Evolutionary conservation across 306 rosid genomes (phyloP), one percentile per base, ranked within the genome.

Genomic region (Mucuna pruriens): DNA sequence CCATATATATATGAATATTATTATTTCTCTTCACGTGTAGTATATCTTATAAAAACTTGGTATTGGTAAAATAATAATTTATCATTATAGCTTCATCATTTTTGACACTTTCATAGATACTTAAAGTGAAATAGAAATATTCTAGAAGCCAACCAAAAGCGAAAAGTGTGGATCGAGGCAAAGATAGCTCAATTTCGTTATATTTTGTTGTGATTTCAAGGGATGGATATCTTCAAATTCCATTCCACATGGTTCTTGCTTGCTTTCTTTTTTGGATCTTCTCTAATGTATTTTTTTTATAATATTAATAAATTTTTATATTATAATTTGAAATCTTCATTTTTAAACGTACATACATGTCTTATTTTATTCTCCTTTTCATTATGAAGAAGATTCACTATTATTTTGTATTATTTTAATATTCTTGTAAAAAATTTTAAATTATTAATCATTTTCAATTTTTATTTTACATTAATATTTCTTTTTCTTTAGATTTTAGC

Each of bases 61-160:
- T 5, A 15, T 8, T 6, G 40, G n/a, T 40, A 44, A 42, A n/a
- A n/a, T n/a, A n/a, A n/a, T n/a, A n/a, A n/a, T n/a, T n/a, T n/a
- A n/a, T n/a, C n/a, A n/a, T n/a, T n/a, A n/a, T n/a, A n/a, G n/a
- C n/a, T n/a, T n/a, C n/a, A n/a, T n/a, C n/a, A n/a, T n/a, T n/a
- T n/a, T n/a, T n/a, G n/a, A n/a, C n/a, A n/a, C n/a, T n/a, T n/a
- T n/a, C n/a, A n/a, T 58, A 42, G 84, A 80, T 80, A 33, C 72
- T 60, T 71, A 71, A 58, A 71, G 78, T 44, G 78, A 55, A 57
- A 60, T 7, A 68, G 64, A 80, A 70, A 58, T 79, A 79, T 79
- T 57, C 48, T 4, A n/a, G 1, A 26, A 55, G 25, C n/a, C 46
- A 68, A 8, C n/a, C 1, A 19, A 57, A 42, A 69, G 57, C 17